These are phyloP conservation scores for Obelidium mucronatum DNA, from an alignment of 192 early-diverging fungal species.

Conservation along the genomic window DNA sequence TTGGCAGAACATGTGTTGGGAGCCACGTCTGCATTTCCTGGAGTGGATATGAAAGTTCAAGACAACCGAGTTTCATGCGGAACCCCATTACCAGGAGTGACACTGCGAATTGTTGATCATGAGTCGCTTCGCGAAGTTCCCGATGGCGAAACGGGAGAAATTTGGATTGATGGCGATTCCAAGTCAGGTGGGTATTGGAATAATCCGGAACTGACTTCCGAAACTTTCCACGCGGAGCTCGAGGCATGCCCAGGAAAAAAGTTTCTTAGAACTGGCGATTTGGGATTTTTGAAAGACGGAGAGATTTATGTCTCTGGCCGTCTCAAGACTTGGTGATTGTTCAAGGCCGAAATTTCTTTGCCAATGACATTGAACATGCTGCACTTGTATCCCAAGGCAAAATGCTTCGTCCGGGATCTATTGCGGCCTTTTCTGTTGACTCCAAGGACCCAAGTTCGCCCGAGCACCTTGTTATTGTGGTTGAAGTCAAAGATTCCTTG, in stretches of 20 bases:
- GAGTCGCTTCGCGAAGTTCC: not conserved
- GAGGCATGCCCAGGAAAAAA: not conserved
- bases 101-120: not conserved
- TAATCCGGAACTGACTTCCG: not conserved
- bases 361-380: not conserved
- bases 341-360: not conserved
- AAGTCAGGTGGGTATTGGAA: not conserved
- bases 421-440: not conserved
- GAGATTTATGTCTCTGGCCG: not conserved
- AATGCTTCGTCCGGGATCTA: not conserved
- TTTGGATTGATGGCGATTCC: not conserved
- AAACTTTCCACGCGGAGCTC: not conserved
- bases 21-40: not conserved
- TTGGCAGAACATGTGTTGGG: not conserved
- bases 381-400: not conserved
- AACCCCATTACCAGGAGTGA: not conserved
- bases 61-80: not conserved
- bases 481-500: not conserved
- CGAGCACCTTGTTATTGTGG: not conserved
- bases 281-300: not conserved
- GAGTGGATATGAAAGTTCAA: not conserved
- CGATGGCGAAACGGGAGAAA: not conserved
- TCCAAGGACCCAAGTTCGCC: not conserved
- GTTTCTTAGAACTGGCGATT: not conserved
- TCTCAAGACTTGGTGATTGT: not conserved